Conservation (phyloP, 768 basidiomycete genomes). For the Suillus occidentalis region DNA sequence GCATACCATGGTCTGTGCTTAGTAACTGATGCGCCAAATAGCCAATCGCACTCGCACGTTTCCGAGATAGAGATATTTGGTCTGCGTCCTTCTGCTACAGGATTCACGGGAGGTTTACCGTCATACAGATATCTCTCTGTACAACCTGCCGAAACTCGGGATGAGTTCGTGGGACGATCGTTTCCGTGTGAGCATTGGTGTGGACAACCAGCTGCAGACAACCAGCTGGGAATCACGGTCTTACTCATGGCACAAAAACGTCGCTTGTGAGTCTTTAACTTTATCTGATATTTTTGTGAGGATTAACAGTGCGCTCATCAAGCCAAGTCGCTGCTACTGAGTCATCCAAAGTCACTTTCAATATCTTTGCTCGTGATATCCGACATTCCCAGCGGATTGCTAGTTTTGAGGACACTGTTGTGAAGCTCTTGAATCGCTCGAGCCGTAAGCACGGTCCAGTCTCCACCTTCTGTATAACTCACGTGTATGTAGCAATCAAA, state of each 20-base stretch:
- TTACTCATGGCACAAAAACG: background rate
- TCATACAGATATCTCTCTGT: background rate
- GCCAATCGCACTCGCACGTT: too few species aligned
- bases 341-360: background rate
- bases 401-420: background rate
- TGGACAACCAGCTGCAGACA: background rate
- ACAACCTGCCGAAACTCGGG: background rate
- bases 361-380: too few species aligned
- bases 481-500: background rate
- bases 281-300: background rate
- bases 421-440: background rate
- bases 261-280: background rate
- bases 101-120: background rate
- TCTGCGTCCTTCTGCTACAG: background rate
- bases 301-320: background rate
- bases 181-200: background rate
- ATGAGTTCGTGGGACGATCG: background rate
- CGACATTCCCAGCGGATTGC: background rate
- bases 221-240: background rate
- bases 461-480: background rate
- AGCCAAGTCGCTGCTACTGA: background rate
- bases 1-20: too few species aligned
- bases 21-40: too few species aligned
- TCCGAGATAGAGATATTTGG: background rate
- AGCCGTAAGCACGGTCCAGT: background rate